phyloP scores from a whole-genome alignment of 2,329 filamentous ascomycete species.

The Aureobasidium sp. region DNA sequence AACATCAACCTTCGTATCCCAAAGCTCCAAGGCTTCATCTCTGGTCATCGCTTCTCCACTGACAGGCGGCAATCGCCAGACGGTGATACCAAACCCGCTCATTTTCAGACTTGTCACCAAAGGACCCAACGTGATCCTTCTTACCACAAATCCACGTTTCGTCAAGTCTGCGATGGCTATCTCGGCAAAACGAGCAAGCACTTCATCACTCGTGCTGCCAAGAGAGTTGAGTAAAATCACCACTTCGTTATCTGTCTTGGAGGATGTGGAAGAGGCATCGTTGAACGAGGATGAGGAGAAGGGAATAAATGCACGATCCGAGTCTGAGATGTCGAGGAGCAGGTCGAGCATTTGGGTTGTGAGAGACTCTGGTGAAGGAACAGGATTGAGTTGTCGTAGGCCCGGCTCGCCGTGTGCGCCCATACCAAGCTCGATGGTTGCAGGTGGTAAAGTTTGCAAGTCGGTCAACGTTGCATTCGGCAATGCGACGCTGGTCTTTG shows the following conservation, averaged over 20 bases:
- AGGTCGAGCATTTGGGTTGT: constrained; percentile 32
- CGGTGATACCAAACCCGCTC: constrained; percentile 33
- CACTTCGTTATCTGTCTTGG: constrained; percentile 25
- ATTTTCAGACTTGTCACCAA: constrained; percentile 33
- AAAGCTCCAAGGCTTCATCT: constrained; percentile 27
- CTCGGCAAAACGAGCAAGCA: constrained; percentile 31
- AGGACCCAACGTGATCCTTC: constrained; percentile 28
- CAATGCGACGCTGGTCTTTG: constrained; percentile 28
- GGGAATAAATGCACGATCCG: constrained; percentile 31
- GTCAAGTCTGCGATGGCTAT: constrained; percentile 26
- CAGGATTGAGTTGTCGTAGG: constrained; percentile 48
- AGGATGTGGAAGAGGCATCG: constrained; percentile 15
- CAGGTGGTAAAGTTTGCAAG: constrained; percentile 46
- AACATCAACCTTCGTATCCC: constrained; percentile 31
- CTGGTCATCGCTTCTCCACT: constrained; percentile 24
- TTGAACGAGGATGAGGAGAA: constrained; percentile 26
- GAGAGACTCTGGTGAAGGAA: constrained; percentile 28
- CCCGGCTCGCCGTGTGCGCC: constrained; percentile 62
- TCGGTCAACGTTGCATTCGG: constrained; percentile 51
- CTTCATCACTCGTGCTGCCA: constrained; percentile 32
- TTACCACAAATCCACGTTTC: constrained; percentile 28
- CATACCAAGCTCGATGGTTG: constrained; percentile 58
- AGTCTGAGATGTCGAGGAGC: constrained; percentile 28
- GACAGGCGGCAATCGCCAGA: constrained; percentile 30
- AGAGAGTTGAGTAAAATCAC: constrained; percentile 31